Conservation (phyloP, 1,139 yeast genomes). For the Diutina catenulata region DNA sequence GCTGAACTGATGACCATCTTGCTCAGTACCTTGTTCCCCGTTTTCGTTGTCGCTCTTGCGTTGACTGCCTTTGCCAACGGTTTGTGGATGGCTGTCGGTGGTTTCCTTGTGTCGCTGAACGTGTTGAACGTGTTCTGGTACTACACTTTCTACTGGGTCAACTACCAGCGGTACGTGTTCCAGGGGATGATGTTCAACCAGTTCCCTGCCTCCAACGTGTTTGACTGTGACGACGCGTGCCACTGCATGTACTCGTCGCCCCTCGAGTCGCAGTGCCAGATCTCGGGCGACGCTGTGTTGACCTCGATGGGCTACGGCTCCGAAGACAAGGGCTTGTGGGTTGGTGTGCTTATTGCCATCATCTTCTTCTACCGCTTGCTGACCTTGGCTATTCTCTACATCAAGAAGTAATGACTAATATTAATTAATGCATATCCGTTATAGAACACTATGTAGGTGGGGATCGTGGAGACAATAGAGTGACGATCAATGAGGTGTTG, state of each 20-base stretch:
- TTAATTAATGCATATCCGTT: too few species aligned
- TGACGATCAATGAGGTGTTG: too few species aligned
- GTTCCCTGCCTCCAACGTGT: constrained; percentile 15
- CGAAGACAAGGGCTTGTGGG: constrained; percentile 19
- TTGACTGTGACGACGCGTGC: constrained; percentile 19
- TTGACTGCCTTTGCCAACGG: constrained; percentile 29
- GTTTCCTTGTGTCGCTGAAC: constrained; percentile 22
- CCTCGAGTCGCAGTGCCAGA: constrained; percentile 18
- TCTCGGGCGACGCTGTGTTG: constrained; percentile 21
- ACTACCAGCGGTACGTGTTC: constrained; percentile 29
- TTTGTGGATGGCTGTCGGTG: constrained; percentile 34
- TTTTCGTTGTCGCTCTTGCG: constrained; percentile 27
- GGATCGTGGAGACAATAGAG: too few species aligned
- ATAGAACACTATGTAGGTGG: too few species aligned
- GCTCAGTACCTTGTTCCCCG: constrained; percentile 21
- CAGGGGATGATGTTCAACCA: constrained; percentile 34
- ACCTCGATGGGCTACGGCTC: constrained; percentile 17
- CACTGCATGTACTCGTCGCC: constrained; percentile 23
- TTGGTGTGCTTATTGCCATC: constrained; percentile 20
- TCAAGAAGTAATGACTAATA: neutral
- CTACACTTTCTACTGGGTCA: constrained; percentile 28
- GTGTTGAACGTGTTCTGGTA: constrained; percentile 26
- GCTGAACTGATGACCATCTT: constrained; percentile 29
- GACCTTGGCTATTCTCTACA: constrained; percentile 6
- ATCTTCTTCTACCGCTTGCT: constrained; percentile 15